Percentiles rank a stretch among this genome's conserved stretches.
Conservation (phyloP, 305 asterid genomes). For the Solanum hybrid region DNA sequence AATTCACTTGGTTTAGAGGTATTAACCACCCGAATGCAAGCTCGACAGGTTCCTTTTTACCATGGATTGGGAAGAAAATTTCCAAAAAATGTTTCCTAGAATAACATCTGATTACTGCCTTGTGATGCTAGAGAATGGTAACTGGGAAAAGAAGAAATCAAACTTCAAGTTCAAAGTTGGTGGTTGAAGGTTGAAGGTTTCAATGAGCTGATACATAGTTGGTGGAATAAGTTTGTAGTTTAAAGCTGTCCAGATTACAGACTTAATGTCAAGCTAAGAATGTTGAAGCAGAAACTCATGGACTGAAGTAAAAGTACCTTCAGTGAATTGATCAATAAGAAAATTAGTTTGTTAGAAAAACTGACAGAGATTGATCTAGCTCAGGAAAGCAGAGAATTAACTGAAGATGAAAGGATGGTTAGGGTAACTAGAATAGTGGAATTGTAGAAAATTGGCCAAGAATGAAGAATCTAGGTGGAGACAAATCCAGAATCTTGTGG, state of each 20-base stretch:
- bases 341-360: background rate
- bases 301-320: background rate
- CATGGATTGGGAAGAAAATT: background rate
- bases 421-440: background rate
- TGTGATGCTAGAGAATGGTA: background rate
- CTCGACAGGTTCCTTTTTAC: background rate
- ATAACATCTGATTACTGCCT: background rate
- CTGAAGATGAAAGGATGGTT: background rate
- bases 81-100: background rate
- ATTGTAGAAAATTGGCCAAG: background rate
- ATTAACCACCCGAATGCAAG: background rate
- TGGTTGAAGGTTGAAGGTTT: background rate
- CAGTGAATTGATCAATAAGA: background rate
- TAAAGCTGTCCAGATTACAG: background rate
- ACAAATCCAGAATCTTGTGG: background rate
- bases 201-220: background rate
- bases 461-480: background rate
- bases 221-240: background rate
- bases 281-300: background rate
- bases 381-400: background rate
- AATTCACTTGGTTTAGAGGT: background rate
- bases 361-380: background rate
- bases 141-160: background rate
- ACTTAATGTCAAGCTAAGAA: background rate
- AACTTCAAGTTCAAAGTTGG: background rate